A percentile compares a stretch with the other conserved stretches of the same genome.
These are phyloP conservation scores for Cyclotella baltica DNA, from an alignment of 108 stramenopile genomes.

Conservation along the genomic window DNA sequence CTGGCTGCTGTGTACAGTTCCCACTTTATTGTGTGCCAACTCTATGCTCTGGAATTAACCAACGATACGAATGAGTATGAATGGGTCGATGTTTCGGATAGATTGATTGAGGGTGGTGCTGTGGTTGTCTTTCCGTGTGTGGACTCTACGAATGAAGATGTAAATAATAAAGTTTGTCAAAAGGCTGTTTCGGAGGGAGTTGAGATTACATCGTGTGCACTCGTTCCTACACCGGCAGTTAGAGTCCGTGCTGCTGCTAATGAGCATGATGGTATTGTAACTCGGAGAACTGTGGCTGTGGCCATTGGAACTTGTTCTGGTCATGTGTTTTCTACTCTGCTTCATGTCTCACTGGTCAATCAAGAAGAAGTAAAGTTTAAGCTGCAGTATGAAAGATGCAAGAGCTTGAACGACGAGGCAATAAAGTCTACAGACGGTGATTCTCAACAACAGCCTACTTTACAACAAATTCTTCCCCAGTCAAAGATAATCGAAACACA, in stretches of 20 bases:
- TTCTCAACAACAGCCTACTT: background rate
- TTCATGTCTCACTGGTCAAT: conserved; percentile 26
- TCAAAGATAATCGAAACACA: background rate
- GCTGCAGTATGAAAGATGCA: conserved; percentile 31
- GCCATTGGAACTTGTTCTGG: conserved; percentile 35
- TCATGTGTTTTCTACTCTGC: conserved; percentile 36
- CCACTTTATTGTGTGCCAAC: conserved; percentile 29
- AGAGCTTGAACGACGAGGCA: conserved; percentile 7
- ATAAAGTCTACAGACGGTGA: background rate
- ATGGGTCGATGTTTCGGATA: conserved; percentile 50
- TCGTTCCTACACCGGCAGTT: conserved; percentile 42
- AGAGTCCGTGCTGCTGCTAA: background rate
- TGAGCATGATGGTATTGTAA: background rate
- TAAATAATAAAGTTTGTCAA: background rate
- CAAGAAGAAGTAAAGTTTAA: background rate
- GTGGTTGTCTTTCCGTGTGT: conserved; percentile 46
- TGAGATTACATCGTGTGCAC: conserved; percentile 35
- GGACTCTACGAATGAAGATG: conserved; percentile 22
- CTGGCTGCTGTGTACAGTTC: conserved; percentile 35
- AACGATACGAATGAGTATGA: conserved; percentile 23
- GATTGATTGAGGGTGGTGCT: background rate
- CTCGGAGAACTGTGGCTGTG: conserved; percentile 29
- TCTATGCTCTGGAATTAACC: conserved; percentile 45
- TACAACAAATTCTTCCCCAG: conserved; percentile 34
- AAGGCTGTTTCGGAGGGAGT: background rate